A percentile compares a stretch with the other conserved stretches of the same genome.
These are phyloP conservation scores for Huntiella moniliformis DNA, from an alignment of 2,329 filamentous ascomycete species.

Conservation along the genomic window DNA sequence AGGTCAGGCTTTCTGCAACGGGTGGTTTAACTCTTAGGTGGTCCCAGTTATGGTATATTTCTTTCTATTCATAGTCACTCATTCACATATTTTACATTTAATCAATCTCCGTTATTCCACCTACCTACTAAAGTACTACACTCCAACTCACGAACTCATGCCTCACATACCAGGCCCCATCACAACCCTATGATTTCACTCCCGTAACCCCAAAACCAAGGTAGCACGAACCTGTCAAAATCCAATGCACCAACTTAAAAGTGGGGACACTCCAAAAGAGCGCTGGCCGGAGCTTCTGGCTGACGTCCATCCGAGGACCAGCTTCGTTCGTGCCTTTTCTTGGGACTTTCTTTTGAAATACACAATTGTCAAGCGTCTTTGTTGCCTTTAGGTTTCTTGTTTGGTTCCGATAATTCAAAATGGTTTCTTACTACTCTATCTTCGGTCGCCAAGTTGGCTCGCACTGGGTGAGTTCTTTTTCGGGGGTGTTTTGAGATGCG, in stretches of 20 bases:
- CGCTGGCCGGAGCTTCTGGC: not conserved
- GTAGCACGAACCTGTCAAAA: no score
- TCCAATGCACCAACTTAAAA: not conserved
- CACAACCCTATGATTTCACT: not conserved
- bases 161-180: conserved; percentile 2
- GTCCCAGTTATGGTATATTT: no score
- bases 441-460: conserved; percentile 41
- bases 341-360: not conserved
- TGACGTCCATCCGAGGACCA: not conserved
- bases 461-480: conserved; percentile 33
- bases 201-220: no score
- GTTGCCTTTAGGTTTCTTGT: not conserved
- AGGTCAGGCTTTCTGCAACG: no score
- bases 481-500: not conserved
- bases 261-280: not conserved
- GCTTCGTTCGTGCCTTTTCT: not conserved
- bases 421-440: conserved; percentile 28
- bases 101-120: no score
- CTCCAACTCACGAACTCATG: not conserved
- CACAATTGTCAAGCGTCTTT: not conserved
- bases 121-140: no score
- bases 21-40: no score
- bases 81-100: no score
- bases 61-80: no score
- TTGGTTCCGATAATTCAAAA: conserved; percentile 6